Evolutionary conservation across 2,329 filamentous ascomycete genomes (phyloP), one percentile per base, ranked within the genome.

Genomic region (Diaporthe sp.): DNA sequence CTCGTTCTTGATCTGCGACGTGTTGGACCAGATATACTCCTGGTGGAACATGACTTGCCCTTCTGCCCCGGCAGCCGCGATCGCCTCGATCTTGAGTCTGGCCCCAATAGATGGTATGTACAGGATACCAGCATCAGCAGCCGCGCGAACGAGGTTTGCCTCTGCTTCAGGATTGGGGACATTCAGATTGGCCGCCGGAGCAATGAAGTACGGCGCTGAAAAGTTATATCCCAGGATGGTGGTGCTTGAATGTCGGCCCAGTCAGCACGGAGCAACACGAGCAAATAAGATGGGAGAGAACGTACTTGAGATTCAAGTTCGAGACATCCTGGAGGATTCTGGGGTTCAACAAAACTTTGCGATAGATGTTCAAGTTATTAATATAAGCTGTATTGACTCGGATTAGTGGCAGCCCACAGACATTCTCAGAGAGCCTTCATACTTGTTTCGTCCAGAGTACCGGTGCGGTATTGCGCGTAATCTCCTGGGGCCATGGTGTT

Each of bases 1-100:
- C 55, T 58, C 55, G 28, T 28, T 12, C 28, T 58, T 28, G 25
- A 58, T 28, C 55, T 31, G 25, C 15, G 25, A 20, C 3, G 6
- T 58, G 28, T 58, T 34, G 25, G 55, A 58, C 55, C 55, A 58
- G 17, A 58, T 34, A 28, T 58, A 58, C 17, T 58, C 55, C 55
- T 58, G 55, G 55, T 58, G 55, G 55, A 58, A 58, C 28, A 58
- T 58, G 55, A 58, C 55, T 58, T 58, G 55, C 3, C 17, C 55
- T 17, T 20, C 17, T 8, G 28, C 28, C 25, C 25, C 28, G 3
- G 55, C 55, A 31, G 55, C 55, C 7, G 28, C 55, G 55, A 58
- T 58, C 2, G 28, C 17, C 31, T 58, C 28, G 12, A 58, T 58
- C 49, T 20, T 20, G 4, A 20, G 55, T 34, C 55, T 58, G 17